These are phyloP conservation scores for Pseudocercospora ulei DNA, from an alignment of 2,329 filamentous ascomycete genomes.

Conservation along the genomic window DNA sequence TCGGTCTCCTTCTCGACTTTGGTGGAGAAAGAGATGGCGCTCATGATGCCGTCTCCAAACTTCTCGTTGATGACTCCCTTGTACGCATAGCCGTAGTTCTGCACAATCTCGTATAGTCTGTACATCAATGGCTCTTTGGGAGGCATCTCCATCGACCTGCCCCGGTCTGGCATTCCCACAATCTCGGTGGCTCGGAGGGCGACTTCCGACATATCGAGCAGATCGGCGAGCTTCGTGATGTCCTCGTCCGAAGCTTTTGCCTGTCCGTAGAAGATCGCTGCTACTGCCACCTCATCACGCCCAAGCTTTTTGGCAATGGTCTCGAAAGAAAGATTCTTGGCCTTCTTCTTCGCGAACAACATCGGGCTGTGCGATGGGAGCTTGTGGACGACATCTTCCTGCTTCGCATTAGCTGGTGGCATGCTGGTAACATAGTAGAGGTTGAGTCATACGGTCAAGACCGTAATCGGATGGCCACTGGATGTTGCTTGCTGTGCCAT, in stretches of 20 bases:
- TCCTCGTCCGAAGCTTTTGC: slow-evolving; percentile 63
- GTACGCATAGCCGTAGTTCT: slow-evolving; percentile 94
- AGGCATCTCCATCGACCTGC: slow-evolving; percentile 69
- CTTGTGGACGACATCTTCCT: slow-evolving; percentile 57
- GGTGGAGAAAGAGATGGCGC: slow-evolving; percentile 80
- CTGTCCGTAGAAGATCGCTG: slow-evolving; percentile 86
- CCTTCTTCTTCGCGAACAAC: slow-evolving; percentile 73
- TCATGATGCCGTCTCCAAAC: slow-evolving; percentile 76
- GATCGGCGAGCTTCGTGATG: slow-evolving; percentile 53
- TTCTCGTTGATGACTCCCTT: slow-evolving; percentile 95
- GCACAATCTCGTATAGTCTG: slow-evolving; percentile 82
- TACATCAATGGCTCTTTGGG: slow-evolving; percentile 82
- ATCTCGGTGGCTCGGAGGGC: slow-evolving; percentile 52
- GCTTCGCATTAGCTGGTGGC: slow-evolving; percentile 7
- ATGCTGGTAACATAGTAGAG: background rate
- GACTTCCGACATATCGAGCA: slow-evolving; percentile 53
- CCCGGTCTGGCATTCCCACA: slow-evolving; percentile 68
- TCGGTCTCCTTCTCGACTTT: slow-evolving; percentile 79
- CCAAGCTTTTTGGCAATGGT: slow-evolving; percentile 62
- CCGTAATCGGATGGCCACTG: slow-evolving; percentile 21
- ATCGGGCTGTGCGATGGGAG: slow-evolving; percentile 61
- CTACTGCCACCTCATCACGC: slow-evolving; percentile 72
- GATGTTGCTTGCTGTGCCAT: slow-evolving; percentile 22
- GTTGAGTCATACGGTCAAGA: slow-evolving; percentile 18
- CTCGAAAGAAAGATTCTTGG: slow-evolving; percentile 67